Conservation (phyloP, 2,329 filamentous ascomycete genomes). For the Calonectria hawksworthii region DNA sequence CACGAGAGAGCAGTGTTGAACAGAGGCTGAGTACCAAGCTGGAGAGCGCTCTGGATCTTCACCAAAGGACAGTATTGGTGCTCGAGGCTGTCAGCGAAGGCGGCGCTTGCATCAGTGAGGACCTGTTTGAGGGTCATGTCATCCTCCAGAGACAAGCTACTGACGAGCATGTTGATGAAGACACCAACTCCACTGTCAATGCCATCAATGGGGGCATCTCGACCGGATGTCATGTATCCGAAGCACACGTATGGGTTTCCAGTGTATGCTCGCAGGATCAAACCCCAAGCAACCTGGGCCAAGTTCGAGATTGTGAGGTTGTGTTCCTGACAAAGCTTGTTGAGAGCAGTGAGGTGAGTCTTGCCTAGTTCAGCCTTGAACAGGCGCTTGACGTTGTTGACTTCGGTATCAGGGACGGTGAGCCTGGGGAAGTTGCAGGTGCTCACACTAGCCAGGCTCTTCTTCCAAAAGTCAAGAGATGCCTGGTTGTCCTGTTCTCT, state of each 20-base stretch:
- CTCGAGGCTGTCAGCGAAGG: background rate
- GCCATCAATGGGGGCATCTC: background rate
- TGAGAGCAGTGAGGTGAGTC: slow-evolving; percentile 1
- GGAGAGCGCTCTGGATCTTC: background rate
- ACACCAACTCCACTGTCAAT: background rate
- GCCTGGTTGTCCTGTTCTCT: background rate
- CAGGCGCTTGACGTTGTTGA: slow-evolving; percentile 6
- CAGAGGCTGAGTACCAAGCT: background rate
- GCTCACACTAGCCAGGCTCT: background rate
- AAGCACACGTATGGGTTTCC: slow-evolving; percentile 6
- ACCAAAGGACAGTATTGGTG: background rate
- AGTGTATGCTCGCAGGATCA: background rate
- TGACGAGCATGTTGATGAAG: slow-evolving; percentile 5
- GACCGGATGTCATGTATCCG: background rate
- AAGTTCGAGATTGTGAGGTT: slow-evolving; percentile 10
- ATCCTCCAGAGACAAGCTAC: background rate
- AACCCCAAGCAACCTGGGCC: background rate
- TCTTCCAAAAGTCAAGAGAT: slow-evolving; percentile 2
- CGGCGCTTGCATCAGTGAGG: background rate
- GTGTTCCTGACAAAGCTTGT: slow-evolving; percentile 3
- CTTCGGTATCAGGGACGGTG: background rate
- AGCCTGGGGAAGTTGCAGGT: background rate
- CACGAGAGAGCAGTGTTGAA: slow-evolving; percentile 3
- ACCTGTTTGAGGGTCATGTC: background rate
- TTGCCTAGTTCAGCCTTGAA: slow-evolving; percentile 3